These are phyloP conservation scores for Cenchrus purpureus DNA, from an alignment of 176 grass and related monocot genomes.

Conservation along the genomic window DNA sequence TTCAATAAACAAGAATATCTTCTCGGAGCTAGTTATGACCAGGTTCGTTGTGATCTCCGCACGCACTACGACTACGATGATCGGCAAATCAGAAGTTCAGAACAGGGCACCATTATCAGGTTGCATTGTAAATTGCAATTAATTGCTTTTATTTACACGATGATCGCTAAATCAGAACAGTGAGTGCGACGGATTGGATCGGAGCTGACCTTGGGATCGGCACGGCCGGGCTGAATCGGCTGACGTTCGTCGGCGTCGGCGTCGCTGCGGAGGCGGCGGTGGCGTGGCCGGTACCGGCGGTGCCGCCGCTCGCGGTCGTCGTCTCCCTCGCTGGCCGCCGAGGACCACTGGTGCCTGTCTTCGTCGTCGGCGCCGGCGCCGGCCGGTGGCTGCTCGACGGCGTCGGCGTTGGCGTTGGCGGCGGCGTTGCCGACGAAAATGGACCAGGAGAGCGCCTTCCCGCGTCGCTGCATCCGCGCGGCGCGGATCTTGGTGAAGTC, in stretches of 20 bases:
- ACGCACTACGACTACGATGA: too few relatives aligned
- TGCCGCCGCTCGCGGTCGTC: background rate
- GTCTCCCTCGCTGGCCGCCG: background rate
- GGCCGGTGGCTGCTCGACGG: background rate
- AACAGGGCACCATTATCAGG: too few relatives aligned
- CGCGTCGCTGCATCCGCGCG: constrained; percentile 59
- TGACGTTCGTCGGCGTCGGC: background rate
- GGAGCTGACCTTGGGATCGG: constrained; percentile 39
- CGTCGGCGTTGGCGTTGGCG: background rate
- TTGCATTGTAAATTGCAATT: too few relatives aligned
- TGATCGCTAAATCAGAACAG: background rate
- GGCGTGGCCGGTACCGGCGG: constrained; percentile 1
- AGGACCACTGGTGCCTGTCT: background rate
- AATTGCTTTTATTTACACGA: too few relatives aligned
- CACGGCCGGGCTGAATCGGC: constrained; percentile 20
- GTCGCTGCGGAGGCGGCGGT: constrained; percentile 27
- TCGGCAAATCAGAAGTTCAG: background rate
- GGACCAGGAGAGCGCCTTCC: constrained; percentile 56
- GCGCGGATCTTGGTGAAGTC: constrained; percentile 80
- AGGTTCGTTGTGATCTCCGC: too few relatives aligned
- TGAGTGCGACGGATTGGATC: background rate
- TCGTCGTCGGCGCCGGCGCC: accelerated
- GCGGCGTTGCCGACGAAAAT: constrained; percentile 35
- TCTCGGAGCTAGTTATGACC: too few relatives aligned
- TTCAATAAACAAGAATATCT: background rate